Evolutionary conservation across 805 yeast genomes (phyloP).

Genomic region (Clavispora vitiphila): DNA sequence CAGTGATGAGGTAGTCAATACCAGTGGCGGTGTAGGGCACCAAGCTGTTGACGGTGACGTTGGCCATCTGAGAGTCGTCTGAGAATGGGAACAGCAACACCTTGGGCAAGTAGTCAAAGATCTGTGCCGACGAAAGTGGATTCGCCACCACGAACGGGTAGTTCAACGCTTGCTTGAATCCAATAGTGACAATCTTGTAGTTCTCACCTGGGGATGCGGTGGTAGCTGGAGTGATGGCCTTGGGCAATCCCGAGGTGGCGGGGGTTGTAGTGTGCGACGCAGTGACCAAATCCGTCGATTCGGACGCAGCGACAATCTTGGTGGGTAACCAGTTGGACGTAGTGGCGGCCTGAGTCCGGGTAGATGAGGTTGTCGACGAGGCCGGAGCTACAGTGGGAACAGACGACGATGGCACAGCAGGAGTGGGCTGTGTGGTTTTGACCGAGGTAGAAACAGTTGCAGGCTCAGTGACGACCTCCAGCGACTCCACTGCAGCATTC

Average conservation of each 20-base stretch:
- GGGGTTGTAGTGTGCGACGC: conserved; percentile 6
- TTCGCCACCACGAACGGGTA: conserved; percentile 77
- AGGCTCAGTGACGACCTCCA: too few relatives aligned
- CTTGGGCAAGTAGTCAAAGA: conserved; percentile 77
- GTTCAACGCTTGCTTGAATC: conserved; percentile 73
- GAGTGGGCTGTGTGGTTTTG: neutral
- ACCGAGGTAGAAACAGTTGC: neutral
- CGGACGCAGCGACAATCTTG: conserved; percentile 22
- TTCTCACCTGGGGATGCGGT: conserved; percentile 42
- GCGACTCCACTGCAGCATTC: too few relatives aligned
- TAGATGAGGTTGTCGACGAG: too few relatives aligned
- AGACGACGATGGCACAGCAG: neutral
- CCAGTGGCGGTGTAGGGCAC: conserved; percentile 64
- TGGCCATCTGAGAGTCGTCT: conserved; percentile 15
- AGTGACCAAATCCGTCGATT: conserved; percentile 6
- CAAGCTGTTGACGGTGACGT: conserved; percentile 60
- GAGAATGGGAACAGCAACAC: conserved; percentile 63
- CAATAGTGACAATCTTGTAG: conserved; percentile 61
- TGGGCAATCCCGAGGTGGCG: conserved; percentile 56
- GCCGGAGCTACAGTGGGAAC: conserved; percentile 3
- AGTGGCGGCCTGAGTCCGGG: too few relatives aligned
- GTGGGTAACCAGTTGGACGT: conserved; percentile 37
- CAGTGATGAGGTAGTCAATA: conserved; percentile 65
- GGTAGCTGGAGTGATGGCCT: conserved; percentile 67
- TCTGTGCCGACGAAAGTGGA: conserved; percentile 76